Evolutionary conservation across 75 land plant species (phyloP), one percentile per base, ranked within the genome.

Genomic region (Pinus albicaulis): DNA sequence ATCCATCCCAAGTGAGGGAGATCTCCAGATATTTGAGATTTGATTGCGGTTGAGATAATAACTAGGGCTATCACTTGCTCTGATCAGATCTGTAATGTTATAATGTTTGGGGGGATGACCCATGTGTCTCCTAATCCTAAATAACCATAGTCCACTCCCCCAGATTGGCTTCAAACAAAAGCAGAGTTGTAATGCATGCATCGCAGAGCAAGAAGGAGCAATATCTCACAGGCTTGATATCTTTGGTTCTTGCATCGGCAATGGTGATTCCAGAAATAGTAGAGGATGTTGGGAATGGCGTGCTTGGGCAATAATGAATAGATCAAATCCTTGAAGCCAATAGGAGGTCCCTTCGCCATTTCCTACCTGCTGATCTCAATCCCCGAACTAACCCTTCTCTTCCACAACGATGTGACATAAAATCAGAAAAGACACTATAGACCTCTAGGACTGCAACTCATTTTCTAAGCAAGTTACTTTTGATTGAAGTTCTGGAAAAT

Each of bases 251-350:
- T 71, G 59, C 88, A 8, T 88, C 95, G 6, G 83, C 91, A 12
- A 79, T 85, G 74, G 82, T 93, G 57, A 71, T 93, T 62, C 95
- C 95, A 5, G 91, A 93, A 19, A 84, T 91, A 22, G 94, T 92
- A 36, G 86, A 90, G 69, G 94, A 92, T 0, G 95, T 91, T 0
- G 81, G 74, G 64, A 76, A 86, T 7, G 91, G 91, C 2, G 71
- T 91, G 24, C 74, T 89, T 87, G 12, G 92, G 87, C 59, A 89
- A 89, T 15, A 92, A 77, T 1, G 89, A 63, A 81, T 92, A 92
- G 13, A 84, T 68, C 72, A 92, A 90, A 57, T 89, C 89, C 86
- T 85, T 92, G 92, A 92, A 76, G 55, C 82, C 63, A 76, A 87
- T 85, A 36, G 80, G 86, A 31, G 66, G 7, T 25, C 69, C 69